phyloP scores from a whole-genome alignment of 306 rosid genomes.

The Castanea mollissima region DNA sequence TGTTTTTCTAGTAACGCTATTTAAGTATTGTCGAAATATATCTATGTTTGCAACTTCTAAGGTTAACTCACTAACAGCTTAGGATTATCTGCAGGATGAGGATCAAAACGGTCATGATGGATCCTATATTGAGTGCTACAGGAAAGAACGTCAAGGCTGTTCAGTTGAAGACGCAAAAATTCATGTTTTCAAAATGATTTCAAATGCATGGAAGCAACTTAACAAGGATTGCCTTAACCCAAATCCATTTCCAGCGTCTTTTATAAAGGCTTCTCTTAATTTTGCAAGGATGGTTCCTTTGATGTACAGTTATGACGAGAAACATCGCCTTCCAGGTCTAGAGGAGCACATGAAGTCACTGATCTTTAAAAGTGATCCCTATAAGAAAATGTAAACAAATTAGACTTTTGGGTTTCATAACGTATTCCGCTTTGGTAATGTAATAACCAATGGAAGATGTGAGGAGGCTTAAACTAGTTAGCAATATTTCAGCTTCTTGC shows the following conservation, averaged over 20 bases:
- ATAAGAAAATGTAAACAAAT: too few species aligned
- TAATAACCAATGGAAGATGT: too few species aligned
- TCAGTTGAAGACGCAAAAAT: conserved; percentile 18
- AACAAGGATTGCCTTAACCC: conserved; percentile 41
- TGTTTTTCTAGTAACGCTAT: too few species aligned
- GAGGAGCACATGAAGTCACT: conserved; percentile 34
- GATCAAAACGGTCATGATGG: conserved; percentile 19
- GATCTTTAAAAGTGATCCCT: conserved; percentile 11
- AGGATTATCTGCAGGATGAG: conserved; percentile 13
- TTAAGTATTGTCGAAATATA: too few species aligned
- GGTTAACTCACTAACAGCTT: too few species aligned
- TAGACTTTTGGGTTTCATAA: too few species aligned
- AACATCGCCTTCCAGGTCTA: conserved; percentile 35
- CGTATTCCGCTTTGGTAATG: too few species aligned
- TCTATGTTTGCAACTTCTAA: too few species aligned
- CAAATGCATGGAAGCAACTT: conserved; percentile 47
- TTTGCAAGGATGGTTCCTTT: conserved; percentile 43
- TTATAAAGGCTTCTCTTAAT: conserved; percentile 29
- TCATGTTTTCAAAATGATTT: conserved; percentile 24
- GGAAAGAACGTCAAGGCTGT: conserved; percentile 26
- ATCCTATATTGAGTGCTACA: conserved; percentile 36
- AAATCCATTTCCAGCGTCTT: conserved; percentile 27
- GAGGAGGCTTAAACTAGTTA: too few species aligned
- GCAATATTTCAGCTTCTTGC: too few species aligned
- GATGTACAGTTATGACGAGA: conserved; percentile 37